These are phyloP conservation scores for Tylopilus sp. DNA, from an alignment of 1,284 basidiomycete species.

Conservation along the genomic window DNA sequence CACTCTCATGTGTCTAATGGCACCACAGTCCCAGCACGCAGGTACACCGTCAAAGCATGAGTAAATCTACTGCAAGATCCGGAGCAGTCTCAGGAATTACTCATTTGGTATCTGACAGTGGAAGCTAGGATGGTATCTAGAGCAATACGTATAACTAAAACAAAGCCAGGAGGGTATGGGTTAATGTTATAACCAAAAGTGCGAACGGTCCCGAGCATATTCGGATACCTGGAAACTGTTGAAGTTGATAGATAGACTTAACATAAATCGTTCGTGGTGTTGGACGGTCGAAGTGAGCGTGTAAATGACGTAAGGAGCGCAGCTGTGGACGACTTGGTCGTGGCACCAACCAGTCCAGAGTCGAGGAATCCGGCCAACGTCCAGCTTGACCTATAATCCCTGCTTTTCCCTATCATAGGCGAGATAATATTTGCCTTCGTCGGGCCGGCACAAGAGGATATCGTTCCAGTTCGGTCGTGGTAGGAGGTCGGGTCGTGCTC, in stretches of 20 bases:
- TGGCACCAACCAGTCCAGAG: slow-evolving; percentile 15
- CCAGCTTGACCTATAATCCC: slow-evolving; percentile 28
- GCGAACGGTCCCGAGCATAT: slow-evolving; percentile 16
- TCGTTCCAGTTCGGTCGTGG: slow-evolving; percentile 76
- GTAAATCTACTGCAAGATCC: background rate
- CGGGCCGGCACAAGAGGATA: slow-evolving; percentile 59
- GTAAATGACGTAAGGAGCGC: slow-evolving; percentile 16
- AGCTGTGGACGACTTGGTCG: slow-evolving; percentile 2
- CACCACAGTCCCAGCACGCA: background rate
- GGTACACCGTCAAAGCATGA: slow-evolving; percentile 10
- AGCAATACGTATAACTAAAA: slow-evolving; percentile 12
- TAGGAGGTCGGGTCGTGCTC: slow-evolving; percentile 40
- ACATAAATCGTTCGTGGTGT: slow-evolving; percentile 16
- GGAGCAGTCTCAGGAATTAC: slow-evolving; percentile 2
- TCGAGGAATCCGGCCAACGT: slow-evolving; percentile 19
- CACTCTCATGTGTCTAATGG: slow-evolving; percentile 14
- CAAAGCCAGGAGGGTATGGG: background rate
- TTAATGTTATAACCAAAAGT: slow-evolving; percentile 7
- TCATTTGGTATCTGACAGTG: slow-evolving; percentile 8
- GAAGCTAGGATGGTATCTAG: slow-evolving; percentile 13
- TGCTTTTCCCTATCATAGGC: slow-evolving; percentile 38
- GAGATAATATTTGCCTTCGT: slow-evolving; percentile 49
- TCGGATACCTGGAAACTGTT: slow-evolving; percentile 13
- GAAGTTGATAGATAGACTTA: slow-evolving; percentile 21
- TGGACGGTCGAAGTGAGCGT: slow-evolving; percentile 7